A percentile compares a stretch with the other conserved stretches of the same genome.
Conservation (phyloP, 805 yeast genomes). For the Yarrowia divulgata region DNA sequence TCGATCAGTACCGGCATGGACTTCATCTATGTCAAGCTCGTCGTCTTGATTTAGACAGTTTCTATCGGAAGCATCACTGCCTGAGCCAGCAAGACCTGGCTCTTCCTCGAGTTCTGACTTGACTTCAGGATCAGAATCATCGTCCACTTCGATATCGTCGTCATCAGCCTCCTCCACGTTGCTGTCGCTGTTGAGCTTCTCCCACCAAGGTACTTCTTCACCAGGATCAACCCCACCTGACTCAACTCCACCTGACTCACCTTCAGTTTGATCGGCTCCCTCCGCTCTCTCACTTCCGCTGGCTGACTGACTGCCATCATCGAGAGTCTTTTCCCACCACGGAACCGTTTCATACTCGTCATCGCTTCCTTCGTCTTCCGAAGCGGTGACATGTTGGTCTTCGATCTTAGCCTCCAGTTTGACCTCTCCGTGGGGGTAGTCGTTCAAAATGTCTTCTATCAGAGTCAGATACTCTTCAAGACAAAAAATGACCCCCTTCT, state of each 20-base stretch:
- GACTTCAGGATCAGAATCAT: background rate
- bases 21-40: background rate
- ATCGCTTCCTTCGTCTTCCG: background rate
- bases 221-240: background rate
- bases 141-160: conserved; percentile 3
- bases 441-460: background rate
- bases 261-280: background rate
- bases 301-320: background rate
- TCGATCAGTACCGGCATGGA: background rate
- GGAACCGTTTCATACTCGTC: background rate
- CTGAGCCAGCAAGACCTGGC: background rate
- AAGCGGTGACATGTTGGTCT: background rate
- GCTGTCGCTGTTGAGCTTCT: conserved; percentile 8
- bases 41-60: background rate
- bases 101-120: background rate
- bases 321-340: conserved; percentile 1
- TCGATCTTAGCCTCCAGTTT: background rate
- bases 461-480: background rate
- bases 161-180: background rate
- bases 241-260: background rate
- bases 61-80: background rate
- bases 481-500: background rate
- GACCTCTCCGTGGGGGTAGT: background rate
- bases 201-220: conserved; percentile 22
- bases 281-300: too few species aligned